phyloP scores from a whole-genome alignment of 768 basidiomycete genomes.

The Boletus tylopilopsis region DNA sequence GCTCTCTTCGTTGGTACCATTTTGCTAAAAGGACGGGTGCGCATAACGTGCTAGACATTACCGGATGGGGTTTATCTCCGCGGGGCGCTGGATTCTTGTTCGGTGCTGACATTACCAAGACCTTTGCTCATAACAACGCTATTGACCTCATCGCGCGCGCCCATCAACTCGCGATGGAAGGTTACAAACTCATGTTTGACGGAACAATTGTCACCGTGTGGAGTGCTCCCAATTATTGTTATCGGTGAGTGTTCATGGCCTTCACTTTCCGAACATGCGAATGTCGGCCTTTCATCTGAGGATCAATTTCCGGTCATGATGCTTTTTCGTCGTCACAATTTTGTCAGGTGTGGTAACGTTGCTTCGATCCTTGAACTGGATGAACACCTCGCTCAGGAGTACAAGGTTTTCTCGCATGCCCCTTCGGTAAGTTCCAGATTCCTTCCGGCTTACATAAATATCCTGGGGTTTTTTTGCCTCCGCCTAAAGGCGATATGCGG shows the following conservation, averaged over 20 bases:
- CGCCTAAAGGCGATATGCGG: conserved; percentile 27
- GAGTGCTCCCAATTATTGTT: conserved; percentile 98
- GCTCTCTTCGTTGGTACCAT: conserved; percentile 2
- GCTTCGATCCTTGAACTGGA: conserved; percentile 94
- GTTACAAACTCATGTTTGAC: conserved; percentile 97
- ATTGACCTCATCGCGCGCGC: conserved; percentile 95
- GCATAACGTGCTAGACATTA: conserved; percentile 55
- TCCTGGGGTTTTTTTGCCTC: conserved; percentile 10
- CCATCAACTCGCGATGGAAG: conserved; percentile 98
- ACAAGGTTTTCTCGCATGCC: conserved; percentile 93
- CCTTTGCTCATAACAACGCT: conserved; percentile 86
- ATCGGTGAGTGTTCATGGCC: conserved; percentile 59
- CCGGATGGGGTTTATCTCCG: conserved; percentile 96
- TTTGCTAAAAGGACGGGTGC: conserved; percentile 11
- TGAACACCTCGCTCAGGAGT: conserved; percentile 89
- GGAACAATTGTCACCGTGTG: conserved; percentile 93
- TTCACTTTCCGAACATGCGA: conserved; percentile 12
- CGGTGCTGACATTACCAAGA: conserved; percentile 86
- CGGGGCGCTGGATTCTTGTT: conserved; percentile 96
- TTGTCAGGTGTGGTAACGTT: conserved; percentile 89
- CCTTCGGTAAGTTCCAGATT: conserved; percentile 57
- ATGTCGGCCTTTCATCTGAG: conserved; percentile 13
- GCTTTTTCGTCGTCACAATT: conserved; percentile 10
- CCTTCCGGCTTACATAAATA: conserved; percentile 11
- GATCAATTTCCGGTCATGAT: conserved; percentile 25